phyloP scores from a whole-genome alignment of 345 rosid species.

The Bretschneidera sinensis region DNA sequence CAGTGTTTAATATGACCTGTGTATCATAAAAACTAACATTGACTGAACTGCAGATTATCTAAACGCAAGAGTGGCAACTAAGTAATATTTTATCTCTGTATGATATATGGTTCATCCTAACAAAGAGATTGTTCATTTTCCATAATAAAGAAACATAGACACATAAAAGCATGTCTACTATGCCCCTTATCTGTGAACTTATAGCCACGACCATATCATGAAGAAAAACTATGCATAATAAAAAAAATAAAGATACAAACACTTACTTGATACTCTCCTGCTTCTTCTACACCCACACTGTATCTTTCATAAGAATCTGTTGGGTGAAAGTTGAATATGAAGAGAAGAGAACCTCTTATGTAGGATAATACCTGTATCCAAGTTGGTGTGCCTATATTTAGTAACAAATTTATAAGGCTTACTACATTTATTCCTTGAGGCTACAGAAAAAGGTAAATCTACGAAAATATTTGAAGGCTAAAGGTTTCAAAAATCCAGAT shows the following conservation, averaged over 20 bases:
- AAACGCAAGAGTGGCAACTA: not conserved
- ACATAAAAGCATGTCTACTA: too few species aligned
- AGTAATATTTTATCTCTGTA: too few species aligned
- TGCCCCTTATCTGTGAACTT: not conserved
- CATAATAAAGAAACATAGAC: not conserved
- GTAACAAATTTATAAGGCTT: not conserved
- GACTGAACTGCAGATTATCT: not conserved
- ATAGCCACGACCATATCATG: not conserved
- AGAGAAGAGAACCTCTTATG: slow-evolving; percentile 79
- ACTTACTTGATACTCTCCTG: slow-evolving; percentile 89
- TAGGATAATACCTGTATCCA: slow-evolving; percentile 70
- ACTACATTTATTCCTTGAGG: not conserved
- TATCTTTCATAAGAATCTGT: slow-evolving; percentile 52
- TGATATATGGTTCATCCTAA: not conserved
- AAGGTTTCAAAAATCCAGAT: too few species aligned
- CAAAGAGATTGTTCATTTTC: not conserved
- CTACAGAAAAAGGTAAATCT: not conserved
- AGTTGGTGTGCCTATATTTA: slow-evolving; percentile 6
- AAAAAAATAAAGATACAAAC: not conserved
- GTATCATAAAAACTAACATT: not conserved
- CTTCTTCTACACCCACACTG: slow-evolving; percentile 81
- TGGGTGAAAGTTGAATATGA: slow-evolving; percentile 91
- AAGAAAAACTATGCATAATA: not conserved
- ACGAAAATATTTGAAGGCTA: too few species aligned
- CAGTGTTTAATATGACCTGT: slow-evolving; percentile 74